phyloP scores from a whole-genome alignment of 2,329 filamentous ascomycete genomes.

The Sporothrix mexicana region DNA sequence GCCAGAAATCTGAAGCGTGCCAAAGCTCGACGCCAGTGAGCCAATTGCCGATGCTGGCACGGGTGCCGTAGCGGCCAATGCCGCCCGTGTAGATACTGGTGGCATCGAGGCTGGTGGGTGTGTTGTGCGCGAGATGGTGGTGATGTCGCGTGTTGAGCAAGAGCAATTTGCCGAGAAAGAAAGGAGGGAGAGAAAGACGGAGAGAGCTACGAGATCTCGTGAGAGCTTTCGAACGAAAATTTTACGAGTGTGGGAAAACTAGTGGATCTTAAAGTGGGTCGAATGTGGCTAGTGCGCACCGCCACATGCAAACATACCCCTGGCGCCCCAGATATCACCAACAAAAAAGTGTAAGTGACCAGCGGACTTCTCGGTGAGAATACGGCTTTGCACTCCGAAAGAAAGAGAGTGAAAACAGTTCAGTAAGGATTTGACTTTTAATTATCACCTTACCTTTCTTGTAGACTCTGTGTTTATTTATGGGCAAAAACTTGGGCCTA shows the following conservation, averaged over 20 bases:
- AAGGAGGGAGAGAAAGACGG: not conserved
- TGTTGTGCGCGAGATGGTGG: not conserved
- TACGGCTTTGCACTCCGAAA: too few species aligned
- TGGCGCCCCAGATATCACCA: not conserved
- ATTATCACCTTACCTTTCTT: not conserved
- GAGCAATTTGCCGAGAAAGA: constrained; percentile 1
- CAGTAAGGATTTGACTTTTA: too few species aligned
- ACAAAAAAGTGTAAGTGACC: not conserved
- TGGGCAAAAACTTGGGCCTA: too few species aligned
- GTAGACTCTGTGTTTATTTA: not conserved
- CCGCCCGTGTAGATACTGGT: constrained; percentile 25
- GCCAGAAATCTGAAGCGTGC: constrained; percentile 19
- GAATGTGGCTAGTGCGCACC: constrained; percentile 12
- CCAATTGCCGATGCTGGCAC: constrained; percentile 11
- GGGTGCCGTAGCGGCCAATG: constrained; percentile 20
- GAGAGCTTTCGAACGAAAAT: constrained; percentile 21
- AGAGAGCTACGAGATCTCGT: constrained; percentile 5
- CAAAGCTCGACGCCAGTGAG: constrained; percentile 18
- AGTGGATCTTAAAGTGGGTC: not conserved
- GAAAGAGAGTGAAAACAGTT: too few species aligned
- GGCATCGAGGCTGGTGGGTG: constrained; percentile 3
- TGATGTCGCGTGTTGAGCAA: constrained; percentile 23
- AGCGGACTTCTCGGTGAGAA: not conserved
- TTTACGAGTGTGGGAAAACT: constrained; percentile 15
- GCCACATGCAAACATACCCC: constrained; percentile 12